Percentiles rank a stretch among this genome's conserved stretches.
Evolutionary conservation across 108 stramenopile genomes (phyloP).

Genomic region (Skeletonema menzelii): DNA sequence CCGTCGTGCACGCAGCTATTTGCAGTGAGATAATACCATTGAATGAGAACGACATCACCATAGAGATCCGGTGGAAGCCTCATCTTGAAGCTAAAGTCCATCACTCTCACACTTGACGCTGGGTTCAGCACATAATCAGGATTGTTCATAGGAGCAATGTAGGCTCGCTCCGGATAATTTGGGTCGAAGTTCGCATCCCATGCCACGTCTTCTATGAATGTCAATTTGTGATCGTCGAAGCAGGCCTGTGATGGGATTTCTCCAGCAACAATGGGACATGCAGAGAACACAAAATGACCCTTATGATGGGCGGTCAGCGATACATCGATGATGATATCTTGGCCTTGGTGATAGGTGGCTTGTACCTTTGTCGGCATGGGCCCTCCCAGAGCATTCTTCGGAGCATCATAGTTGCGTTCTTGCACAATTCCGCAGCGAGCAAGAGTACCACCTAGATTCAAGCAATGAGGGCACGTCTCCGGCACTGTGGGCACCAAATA

Average conservation of each 20-base stretch:
- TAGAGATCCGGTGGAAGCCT: conserved; percentile 52
- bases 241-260: conserved; percentile 56
- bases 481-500: conserved; percentile 9
- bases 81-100: conserved; percentile 43
- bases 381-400: conserved; percentile 14
- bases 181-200: conserved; percentile 44
- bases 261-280: conserved; percentile 48
- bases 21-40: conserved; percentile 70
- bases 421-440: conserved; percentile 36
- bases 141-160: conserved; percentile 45
- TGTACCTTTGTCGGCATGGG: conserved; percentile 54
- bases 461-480: conserved; percentile 46
- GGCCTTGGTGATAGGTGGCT: conserved; percentile 43
- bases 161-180: conserved; percentile 59
- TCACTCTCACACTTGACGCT: conserved; percentile 18
- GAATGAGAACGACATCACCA: conserved; percentile 69
- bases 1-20: conserved; percentile 46
- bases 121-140: conserved; percentile 26
- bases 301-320: conserved; percentile 62
- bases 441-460: conserved; percentile 40
- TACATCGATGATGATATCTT: conserved; percentile 46
- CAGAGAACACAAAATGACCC: conserved; percentile 62
- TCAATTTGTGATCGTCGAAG: conserved; percentile 52
- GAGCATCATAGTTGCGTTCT: conserved; percentile 37
- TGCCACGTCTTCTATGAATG: conserved; percentile 58